A percentile compares a stretch with the other conserved stretches of the same genome.
Conservation (phyloP, 495 filamentous ascomycete species). For the Lichenothelia convexa region DNA sequence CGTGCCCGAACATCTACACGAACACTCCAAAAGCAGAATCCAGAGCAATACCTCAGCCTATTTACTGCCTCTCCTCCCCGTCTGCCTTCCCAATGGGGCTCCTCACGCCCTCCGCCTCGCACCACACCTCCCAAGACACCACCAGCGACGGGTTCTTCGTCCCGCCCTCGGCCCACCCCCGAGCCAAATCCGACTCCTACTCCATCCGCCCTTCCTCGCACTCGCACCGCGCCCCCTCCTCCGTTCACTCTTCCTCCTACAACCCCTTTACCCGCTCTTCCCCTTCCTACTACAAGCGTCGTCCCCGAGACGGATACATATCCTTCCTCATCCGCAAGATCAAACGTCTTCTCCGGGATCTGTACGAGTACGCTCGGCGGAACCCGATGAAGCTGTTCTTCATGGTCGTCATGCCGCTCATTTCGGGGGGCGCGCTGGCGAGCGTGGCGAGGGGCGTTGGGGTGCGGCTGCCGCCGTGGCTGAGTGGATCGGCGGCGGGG, state of each 20-base stretch:
- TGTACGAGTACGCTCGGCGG: constrained; percentile 54
- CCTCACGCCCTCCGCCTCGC: neutral
- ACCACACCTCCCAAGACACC: neutral
- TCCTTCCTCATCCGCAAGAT: constrained; percentile 48
- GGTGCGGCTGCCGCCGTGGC: constrained; percentile 42
- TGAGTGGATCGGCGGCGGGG: constrained; percentile 15
- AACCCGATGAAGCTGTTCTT: constrained; percentile 73
- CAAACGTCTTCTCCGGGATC: constrained; percentile 52
- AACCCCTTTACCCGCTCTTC: neutral
- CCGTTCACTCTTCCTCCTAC: neutral
- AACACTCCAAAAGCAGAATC: too few relatives aligned
- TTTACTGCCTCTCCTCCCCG: neutral
- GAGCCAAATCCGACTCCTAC: too few relatives aligned
- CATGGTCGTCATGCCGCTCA: constrained; percentile 65
- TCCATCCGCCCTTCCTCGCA: neutral
- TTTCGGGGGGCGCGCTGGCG: constrained; percentile 58
- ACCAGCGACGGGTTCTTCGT: neutral
- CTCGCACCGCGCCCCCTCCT: neutral
- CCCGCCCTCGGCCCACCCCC: neutral
- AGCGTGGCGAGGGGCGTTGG: constrained; percentile 58
- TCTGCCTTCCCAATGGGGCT: neutral
- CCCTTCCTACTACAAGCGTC: constrained; percentile 47
- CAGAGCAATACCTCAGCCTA: too few relatives aligned
- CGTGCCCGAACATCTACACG: too few relatives aligned
- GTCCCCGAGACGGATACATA: constrained; percentile 58